Evolutionary conservation across 768 basidiomycete species (phyloP), one percentile per base, ranked within the genome.

Genomic region (Chalciporus chontae): DNA sequence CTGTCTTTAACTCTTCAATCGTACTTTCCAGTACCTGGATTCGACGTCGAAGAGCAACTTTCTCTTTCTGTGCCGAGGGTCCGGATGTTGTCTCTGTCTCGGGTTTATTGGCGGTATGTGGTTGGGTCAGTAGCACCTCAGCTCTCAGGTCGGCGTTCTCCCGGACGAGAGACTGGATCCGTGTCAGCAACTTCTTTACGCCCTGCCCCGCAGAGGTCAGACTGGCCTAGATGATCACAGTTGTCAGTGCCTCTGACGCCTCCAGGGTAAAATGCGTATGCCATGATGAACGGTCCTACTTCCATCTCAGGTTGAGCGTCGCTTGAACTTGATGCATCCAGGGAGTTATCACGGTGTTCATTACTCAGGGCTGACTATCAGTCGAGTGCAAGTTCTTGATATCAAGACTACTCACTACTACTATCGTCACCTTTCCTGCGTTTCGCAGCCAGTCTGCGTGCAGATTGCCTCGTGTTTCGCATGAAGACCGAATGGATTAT

Each of bases 391-490:
- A 31, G 26, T 26, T 26, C 29, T 10, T 4, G 2, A 31, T 11
- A 9, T 31, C 5, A 26, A 26, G 10, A 10, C 29, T 31, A 31
- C 29, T 31, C 29, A 31, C 29, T 31, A 13, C 29, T 13, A 31
- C 55, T n/a, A 0, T 13, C 31, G 18, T 36, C 43, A 26, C 43
- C 36, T 31, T 29, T 47, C 7, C 39, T 54, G 23, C 18, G 29
- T 49, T 45, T 40, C 8, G 47, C n/a, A 42, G 15, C 45, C 15
- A 21, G 29, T 15, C 34, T 50, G 3, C 45, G 46, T 18, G 52
- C 27, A 8, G 50, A 50, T 32, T 50, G 42, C 43, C 51, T 54
- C 17, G 58, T 54, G 17, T 40, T 63, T 8, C 48, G 55, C 55
- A 60, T 53, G 42, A 27, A 13, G 27, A 8, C 3, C 34, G 26